These are phyloP conservation scores for Rhinocladiella mackenziei DNA, from an alignment of 2,329 filamentous ascomycete species.

Conservation along the genomic window DNA sequence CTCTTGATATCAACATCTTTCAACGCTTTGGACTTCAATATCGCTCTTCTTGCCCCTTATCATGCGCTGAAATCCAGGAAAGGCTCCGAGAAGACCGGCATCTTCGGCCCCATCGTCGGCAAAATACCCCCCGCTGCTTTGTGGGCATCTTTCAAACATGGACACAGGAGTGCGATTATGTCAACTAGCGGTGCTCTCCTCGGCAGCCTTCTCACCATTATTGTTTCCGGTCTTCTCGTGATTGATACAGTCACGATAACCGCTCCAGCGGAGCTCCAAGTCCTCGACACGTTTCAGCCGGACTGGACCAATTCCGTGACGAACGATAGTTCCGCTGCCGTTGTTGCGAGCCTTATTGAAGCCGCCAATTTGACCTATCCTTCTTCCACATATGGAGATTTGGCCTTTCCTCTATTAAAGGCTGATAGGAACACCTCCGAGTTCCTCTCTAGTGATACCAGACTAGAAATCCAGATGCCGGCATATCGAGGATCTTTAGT, in stretches of 20 bases:
- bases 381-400: slow-evolving; percentile 18
- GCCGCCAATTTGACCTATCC: slow-evolving; percentile 19
- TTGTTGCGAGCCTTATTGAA: slow-evolving; percentile 21
- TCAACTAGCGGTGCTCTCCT: slow-evolving; percentile 25
- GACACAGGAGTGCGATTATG: slow-evolving; percentile 21
- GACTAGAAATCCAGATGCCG: slow-evolving; percentile 1
- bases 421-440: neutral
- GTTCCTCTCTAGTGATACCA: neutral
- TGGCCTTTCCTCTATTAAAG: slow-evolving; percentile 19
- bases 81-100: neutral
- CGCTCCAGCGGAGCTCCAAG: slow-evolving; percentile 20
- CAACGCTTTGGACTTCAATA: slow-evolving; percentile 27
- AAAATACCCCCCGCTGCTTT: slow-evolving; percentile 10
- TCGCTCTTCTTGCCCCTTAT: slow-evolving; percentile 20
- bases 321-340: slow-evolving; percentile 19
- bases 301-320: slow-evolving; percentile 13
- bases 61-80: slow-evolving; percentile 4
- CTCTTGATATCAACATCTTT: slow-evolving; percentile 18
- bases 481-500: slow-evolving; percentile 14
- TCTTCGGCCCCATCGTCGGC: slow-evolving; percentile 7
- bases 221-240: slow-evolving; percentile 34
- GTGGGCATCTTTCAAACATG: slow-evolving; percentile 4
- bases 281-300: slow-evolving; percentile 28
- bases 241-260: slow-evolving; percentile 22
- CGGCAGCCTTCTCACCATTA: slow-evolving; percentile 27